Evolutionary conservation across 2,329 filamentous ascomycete genomes (phyloP).

Genomic region (Exophiala sideris): DNA sequence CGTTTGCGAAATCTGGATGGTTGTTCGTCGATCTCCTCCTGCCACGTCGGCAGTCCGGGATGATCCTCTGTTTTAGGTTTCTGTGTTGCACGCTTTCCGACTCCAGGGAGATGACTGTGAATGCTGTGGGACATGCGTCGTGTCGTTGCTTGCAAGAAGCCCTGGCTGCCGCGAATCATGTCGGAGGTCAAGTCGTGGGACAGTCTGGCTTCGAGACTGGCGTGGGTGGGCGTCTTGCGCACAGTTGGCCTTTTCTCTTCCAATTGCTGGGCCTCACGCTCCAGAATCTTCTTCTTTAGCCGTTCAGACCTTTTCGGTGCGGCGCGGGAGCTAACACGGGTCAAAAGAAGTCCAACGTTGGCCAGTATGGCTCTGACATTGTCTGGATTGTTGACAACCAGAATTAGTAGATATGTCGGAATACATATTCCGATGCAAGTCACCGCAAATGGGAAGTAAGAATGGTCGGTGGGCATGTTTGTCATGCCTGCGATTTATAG

Average conservation of each 20-base stretch:
- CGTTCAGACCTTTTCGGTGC: slow-evolving; percentile 18
- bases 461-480: slow-evolving; percentile 40
- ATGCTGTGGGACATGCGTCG: slow-evolving; percentile 19
- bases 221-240: slow-evolving; percentile 14
- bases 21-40: slow-evolving; percentile 1
- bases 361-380: slow-evolving; percentile 2
- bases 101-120: slow-evolving; percentile 11
- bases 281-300: slow-evolving; percentile 16
- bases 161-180: slow-evolving; percentile 13
- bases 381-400: slow-evolving; percentile 37
- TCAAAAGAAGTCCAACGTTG: slow-evolving; percentile 13
- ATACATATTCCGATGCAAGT: slow-evolving; percentile 43
- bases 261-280: neutral
- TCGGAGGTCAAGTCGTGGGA: slow-evolving; percentile 15
- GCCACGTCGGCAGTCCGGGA: neutral
- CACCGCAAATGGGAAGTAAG: slow-evolving; percentile 40
- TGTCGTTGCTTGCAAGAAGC: slow-evolving; percentile 11
- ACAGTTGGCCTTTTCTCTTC: slow-evolving; percentile 4
- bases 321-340: slow-evolving; percentile 10
- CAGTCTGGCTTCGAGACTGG: slow-evolving; percentile 18
- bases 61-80: neutral
- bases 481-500: slow-evolving; percentile 8
- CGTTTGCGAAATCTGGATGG: neutral
- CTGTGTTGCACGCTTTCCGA: neutral
- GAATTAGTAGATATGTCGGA: slow-evolving; percentile 47